phyloP scores from a whole-genome alignment of 495 filamentous ascomycete genomes.

The Penicillium odoratum region DNA sequence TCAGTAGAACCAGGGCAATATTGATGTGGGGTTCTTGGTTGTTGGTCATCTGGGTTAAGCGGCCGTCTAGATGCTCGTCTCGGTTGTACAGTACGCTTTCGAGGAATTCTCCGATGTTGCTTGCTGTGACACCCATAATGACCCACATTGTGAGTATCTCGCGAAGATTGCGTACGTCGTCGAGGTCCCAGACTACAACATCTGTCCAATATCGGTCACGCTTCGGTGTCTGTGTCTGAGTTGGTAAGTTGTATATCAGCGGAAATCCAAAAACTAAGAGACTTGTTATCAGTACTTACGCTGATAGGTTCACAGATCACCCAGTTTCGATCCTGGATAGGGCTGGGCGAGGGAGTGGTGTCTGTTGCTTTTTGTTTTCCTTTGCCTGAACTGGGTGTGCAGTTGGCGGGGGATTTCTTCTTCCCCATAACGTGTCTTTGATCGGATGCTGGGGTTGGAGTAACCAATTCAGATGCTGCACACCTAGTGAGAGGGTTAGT shows the following conservation, averaged over 20 bases:
- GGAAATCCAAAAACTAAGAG: not conserved
- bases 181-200: slow-evolving; percentile 9
- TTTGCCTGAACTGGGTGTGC: not conserved
- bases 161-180: not conserved
- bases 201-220: not conserved
- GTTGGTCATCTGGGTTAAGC: slow-evolving; percentile 2
- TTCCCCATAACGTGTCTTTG: not conserved
- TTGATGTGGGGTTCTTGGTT: not conserved
- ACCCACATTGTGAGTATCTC: slow-evolving; percentile 4
- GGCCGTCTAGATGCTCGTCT: slow-evolving; percentile 5
- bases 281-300: not conserved
- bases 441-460: not conserved
- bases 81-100: slow-evolving; percentile 1
- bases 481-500: not conserved
- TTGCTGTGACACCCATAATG: slow-evolving; percentile 1
- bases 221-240: not conserved
- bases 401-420: not conserved
- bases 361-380: not conserved
- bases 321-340: not conserved
- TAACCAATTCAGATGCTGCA: not conserved
- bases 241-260: not conserved
- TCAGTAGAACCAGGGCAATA: not conserved
- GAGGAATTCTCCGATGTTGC: slow-evolving; percentile 12
- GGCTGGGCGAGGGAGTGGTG: not conserved
- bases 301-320: not conserved